Evolutionary conservation across 2,329 filamentous ascomycete genomes (phyloP).

Genomic region (Diaporthe ampelina): DNA sequence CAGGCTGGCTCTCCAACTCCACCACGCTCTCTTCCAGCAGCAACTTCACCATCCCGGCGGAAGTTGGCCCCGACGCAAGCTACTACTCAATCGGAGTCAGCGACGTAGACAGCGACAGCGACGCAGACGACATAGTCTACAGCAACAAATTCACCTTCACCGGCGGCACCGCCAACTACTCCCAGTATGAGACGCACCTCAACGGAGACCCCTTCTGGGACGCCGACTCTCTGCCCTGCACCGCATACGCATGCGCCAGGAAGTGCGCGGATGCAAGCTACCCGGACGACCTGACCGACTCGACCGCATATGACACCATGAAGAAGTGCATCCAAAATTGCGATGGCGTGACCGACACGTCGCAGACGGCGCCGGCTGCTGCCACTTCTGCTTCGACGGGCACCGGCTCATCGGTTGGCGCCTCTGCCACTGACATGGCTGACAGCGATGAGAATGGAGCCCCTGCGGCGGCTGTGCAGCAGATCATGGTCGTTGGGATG

Average conservation of each 20-base stretch:
- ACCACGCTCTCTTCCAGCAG: not conserved
- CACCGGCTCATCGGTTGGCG: not conserved
- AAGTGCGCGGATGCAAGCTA: slow-evolving; percentile 21
- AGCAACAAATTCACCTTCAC: slow-evolving; percentile 38
- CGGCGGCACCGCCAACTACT: slow-evolving; percentile 41
- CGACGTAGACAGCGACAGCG: slow-evolving; percentile 6
- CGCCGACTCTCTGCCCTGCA: slow-evolving; percentile 13
- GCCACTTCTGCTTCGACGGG: not conserved
- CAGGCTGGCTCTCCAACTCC: slow-evolving; percentile 28
- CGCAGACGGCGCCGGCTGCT: slow-evolving; percentile 2
- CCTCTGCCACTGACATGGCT: not conserved
- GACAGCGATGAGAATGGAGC: slow-evolving; percentile 6
- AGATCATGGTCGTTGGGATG: slow-evolving; percentile 10
- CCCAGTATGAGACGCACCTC: slow-evolving; percentile 35
- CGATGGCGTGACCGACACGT: slow-evolving; percentile 14
- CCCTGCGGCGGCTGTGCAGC: not conserved
- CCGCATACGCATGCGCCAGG: slow-evolving; percentile 10
- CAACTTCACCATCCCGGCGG: not conserved
- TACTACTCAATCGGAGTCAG: slow-evolving; percentile 16
- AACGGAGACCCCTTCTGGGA: slow-evolving; percentile 24
- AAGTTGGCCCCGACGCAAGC: slow-evolving; percentile 7
- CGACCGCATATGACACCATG: slow-evolving; percentile 44
- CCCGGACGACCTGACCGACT: slow-evolving; percentile 8
- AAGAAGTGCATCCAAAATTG: not conserved
- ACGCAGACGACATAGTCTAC: slow-evolving; percentile 11